These are phyloP conservation scores for Exophiala spinifera DNA, from an alignment of 2,329 filamentous ascomycete species.

Conservation along the genomic window DNA sequence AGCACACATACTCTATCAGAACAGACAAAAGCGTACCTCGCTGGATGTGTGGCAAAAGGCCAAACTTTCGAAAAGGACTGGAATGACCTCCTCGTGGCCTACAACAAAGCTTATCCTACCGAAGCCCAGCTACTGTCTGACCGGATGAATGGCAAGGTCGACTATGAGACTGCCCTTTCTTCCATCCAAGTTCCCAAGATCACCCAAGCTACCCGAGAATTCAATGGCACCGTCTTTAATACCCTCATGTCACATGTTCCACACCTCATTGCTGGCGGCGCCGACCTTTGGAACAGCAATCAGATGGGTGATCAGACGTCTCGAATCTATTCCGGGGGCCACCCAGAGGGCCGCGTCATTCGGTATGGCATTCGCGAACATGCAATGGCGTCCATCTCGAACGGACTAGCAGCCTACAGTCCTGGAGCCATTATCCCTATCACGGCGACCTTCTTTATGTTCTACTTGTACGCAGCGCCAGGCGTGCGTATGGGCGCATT, in stretches of 20 bases:
- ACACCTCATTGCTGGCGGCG: constrained; percentile 24
- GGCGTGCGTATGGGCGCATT: constrained; percentile 58
- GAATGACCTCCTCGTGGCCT: background rate
- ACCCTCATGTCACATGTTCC: background rate
- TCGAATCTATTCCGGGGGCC: constrained; percentile 32
- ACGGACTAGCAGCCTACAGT: constrained; percentile 62
- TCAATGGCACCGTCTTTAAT: constrained; percentile 15
- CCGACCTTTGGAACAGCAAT: constrained; percentile 30
- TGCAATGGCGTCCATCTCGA: constrained; percentile 75
- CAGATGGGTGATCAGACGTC: constrained; percentile 13
- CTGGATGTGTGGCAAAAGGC: too few relatives aligned
- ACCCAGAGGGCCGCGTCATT: constrained; percentile 47
- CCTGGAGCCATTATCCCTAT: constrained; percentile 48
- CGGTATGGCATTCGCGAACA: constrained; percentile 62
- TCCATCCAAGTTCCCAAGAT: constrained; percentile 6
- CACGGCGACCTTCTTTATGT: constrained; percentile 59
- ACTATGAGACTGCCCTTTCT: background rate
- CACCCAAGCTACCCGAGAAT: constrained; percentile 16
- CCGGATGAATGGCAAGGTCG: background rate
- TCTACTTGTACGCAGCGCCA: constrained; percentile 56
- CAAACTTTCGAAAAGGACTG: background rate
- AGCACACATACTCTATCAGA: constrained; percentile 1
- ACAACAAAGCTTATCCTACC: background rate
- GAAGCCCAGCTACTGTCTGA: background rate
- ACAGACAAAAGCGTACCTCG: constrained; percentile 4